These are phyloP conservation scores for Wakefieldia striispora DNA, from an alignment of 768 basidiomycete genomes.

Conservation along the genomic window DNA sequence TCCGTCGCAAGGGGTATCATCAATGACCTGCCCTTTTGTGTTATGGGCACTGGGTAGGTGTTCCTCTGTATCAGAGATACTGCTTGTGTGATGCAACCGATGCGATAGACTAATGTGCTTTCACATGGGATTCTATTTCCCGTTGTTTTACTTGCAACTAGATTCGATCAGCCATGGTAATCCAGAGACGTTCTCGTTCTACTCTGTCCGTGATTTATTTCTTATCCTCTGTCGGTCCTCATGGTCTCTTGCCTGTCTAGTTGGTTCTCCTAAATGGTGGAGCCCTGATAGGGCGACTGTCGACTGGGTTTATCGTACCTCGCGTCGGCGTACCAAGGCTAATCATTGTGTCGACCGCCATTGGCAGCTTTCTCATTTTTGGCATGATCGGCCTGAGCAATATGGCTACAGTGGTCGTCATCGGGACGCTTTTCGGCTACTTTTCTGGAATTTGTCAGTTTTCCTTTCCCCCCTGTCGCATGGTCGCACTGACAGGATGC, in stretches of 20 bases:
- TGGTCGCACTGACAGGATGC: background rate
- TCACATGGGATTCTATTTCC: slow-evolving; percentile 43
- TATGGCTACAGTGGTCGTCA: slow-evolving; percentile 37
- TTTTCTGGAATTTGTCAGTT: slow-evolving; percentile 43
- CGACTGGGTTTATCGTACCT: slow-evolving; percentile 44
- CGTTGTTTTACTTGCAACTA: slow-evolving; percentile 57
- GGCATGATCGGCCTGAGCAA: slow-evolving; percentile 41
- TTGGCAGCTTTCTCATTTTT: slow-evolving; percentile 39
- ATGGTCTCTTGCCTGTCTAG: slow-evolving; percentile 24
- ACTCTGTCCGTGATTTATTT: slow-evolving; percentile 38
- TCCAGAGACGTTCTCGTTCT: slow-evolving; percentile 48
- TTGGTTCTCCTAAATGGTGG: slow-evolving; percentile 53
- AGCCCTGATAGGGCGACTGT: slow-evolving; percentile 48
- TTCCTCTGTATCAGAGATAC: background rate
- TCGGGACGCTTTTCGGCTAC: slow-evolving; percentile 46
- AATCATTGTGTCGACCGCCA: slow-evolving; percentile 34
- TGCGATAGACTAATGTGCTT: slow-evolving; percentile 22
- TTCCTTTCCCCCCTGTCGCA: background rate
- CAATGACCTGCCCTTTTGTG: slow-evolving; percentile 15
- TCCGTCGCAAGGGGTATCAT: slow-evolving; percentile 12
- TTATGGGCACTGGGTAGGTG: slow-evolving; percentile 23
- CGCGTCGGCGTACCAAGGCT: slow-evolving; percentile 43
- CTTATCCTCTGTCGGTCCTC: background rate
- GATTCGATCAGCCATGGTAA: slow-evolving; percentile 49
- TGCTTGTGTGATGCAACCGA: background rate